These are phyloP conservation scores for Actinomortierella wolfii DNA, from an alignment of 371 early-diverging fungal species.

Conservation along the genomic window DNA sequence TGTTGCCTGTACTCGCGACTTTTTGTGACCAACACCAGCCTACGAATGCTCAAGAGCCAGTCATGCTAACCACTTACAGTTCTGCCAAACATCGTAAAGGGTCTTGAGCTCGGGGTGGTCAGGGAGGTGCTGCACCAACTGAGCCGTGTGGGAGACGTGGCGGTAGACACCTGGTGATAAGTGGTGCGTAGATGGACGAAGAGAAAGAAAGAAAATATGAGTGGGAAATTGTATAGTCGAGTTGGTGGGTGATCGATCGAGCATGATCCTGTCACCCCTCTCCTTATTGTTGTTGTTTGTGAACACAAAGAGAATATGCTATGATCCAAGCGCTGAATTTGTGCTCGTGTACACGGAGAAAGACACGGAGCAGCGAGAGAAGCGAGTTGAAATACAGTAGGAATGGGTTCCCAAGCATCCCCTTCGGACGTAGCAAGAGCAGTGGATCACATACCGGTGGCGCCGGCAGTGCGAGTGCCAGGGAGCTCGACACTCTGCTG, in stretches of 20 bases:
- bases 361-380: background rate
- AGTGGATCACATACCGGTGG: slow-evolving; percentile 28
- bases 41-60: no score
- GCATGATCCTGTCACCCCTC: no score
- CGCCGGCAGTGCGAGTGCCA: slow-evolving; percentile 42
- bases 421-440: no score
- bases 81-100: slow-evolving; percentile 44
- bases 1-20: background rate
- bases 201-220: no score
- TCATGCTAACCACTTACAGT: slow-evolving; percentile 21
- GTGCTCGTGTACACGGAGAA: background rate
- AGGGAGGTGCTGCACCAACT: slow-evolving; percentile 24
- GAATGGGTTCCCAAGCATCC: background rate
- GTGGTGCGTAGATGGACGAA: no score
- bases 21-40: background rate
- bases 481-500: slow-evolving; percentile 46
- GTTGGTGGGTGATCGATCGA: no score
- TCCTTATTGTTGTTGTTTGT: no score
- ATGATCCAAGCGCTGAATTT: background rate
- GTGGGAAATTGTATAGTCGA: no score
- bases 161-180: slow-evolving; percentile 33
- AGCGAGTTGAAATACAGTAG: background rate
- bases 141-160: slow-evolving; percentile 24
- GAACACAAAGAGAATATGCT: background rate
- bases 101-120: slow-evolving; percentile 44